Evolutionary conservation across 164 flowering plant genomes (phyloP).

Genomic region (Amborella trichopoda): DNA sequence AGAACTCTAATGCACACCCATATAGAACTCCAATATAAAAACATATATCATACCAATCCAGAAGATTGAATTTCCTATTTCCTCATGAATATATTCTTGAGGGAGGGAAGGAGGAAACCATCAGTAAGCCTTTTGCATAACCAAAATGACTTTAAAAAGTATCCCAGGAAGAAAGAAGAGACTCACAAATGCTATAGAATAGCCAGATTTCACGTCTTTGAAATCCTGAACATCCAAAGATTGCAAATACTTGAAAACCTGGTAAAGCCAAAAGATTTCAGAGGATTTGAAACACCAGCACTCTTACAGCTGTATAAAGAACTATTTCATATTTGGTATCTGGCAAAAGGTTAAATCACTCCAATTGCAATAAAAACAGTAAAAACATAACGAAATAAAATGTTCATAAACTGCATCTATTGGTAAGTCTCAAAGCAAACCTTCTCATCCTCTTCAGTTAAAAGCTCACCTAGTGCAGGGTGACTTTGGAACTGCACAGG

Average conservation of each 20-base stretch:
- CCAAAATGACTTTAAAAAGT: too few relatives aligned
- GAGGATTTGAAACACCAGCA: too few relatives aligned
- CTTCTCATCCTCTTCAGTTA: constrained; percentile 38
- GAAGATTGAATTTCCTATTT: too few relatives aligned
- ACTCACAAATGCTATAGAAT: constrained; percentile 24
- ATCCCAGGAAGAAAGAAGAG: background rate
- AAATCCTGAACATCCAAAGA: constrained; percentile 32
- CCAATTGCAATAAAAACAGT: background rate
- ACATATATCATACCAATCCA: too few relatives aligned
- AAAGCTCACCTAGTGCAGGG: constrained; percentile 34
- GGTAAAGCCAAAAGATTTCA: background rate
- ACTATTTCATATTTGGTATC: background rate
- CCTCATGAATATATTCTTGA: too few relatives aligned
- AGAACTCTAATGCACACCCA: too few relatives aligned
- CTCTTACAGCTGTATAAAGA: too few relatives aligned
- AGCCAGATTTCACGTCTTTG: constrained; percentile 23
- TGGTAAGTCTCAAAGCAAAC: constrained; percentile 9
- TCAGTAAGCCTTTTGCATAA: too few relatives aligned
- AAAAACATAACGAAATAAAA: background rate
- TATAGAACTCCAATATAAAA: too few relatives aligned
- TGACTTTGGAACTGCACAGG: constrained; percentile 41
- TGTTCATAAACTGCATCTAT: background rate
- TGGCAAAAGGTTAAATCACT: background rate
- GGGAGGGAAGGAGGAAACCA: too few relatives aligned
- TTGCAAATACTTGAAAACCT: constrained; percentile 35